A percentile compares a stretch with the other conserved stretches of the same genome.
Conservation (phyloP, 2,329 filamentous ascomycete genomes). For the Fusarium sp. region DNA sequence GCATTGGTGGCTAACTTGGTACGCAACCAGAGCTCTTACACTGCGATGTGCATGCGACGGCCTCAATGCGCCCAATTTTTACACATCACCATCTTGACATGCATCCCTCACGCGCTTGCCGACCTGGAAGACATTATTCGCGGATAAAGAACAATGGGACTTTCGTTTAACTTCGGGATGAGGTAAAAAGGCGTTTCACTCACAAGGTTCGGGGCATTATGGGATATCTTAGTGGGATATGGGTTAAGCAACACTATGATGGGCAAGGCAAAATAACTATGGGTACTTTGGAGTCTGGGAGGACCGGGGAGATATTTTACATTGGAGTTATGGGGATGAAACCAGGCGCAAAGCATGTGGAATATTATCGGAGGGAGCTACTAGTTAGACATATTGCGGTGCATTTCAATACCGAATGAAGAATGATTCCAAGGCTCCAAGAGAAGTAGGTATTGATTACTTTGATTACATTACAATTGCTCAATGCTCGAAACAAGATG, state of each 20-base stretch:
- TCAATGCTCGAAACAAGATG: conserved; percentile 65
- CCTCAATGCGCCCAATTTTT: neutral
- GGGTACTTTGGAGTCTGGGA: conserved; percentile 23
- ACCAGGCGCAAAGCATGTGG: conserved; percentile 19
- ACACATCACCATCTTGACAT: conserved; percentile 14
- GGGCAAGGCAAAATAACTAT: conserved; percentile 15
- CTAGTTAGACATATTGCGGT: conserved; percentile 15
- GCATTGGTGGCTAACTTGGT: neutral
- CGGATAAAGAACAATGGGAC: conserved; percentile 11
- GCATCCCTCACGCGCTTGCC: neutral
- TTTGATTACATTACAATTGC: conserved; percentile 56
- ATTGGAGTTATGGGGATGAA: conserved; percentile 24
- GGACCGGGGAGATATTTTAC: conserved; percentile 22
- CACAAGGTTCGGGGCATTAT: neutral
- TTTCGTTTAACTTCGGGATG: conserved; percentile 27
- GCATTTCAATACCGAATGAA: neutral
- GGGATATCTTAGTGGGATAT: conserved; percentile 11
- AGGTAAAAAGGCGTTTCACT: conserved; percentile 18
- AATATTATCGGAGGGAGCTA: conserved; percentile 18
- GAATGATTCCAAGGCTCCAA: conserved; percentile 2
- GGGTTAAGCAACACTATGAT: conserved; percentile 9
- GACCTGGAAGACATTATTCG: neutral
- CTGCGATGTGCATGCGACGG: neutral
- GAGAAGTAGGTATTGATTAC: neutral
- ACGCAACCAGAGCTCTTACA: neutral